phyloP scores from a whole-genome alignment of 306 rosid species.

The Quercus cerris region DNA sequence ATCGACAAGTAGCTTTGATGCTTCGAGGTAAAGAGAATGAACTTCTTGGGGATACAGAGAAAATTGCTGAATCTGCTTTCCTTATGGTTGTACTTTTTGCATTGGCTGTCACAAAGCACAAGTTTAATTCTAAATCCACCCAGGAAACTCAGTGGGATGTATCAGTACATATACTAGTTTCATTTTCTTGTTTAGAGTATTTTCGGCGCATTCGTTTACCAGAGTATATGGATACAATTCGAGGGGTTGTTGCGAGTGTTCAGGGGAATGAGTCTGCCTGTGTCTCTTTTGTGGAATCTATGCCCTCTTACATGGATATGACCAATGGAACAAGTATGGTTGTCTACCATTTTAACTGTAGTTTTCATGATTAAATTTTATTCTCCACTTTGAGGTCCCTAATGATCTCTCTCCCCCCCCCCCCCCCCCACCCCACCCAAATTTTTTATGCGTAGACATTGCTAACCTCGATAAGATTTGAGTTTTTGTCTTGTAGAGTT shows the following conservation, averaged over 20 bases:
- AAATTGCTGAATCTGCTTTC: constrained; percentile 82
- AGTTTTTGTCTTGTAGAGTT: constrained; percentile 31
- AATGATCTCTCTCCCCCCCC: neutral
- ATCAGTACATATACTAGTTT: constrained; percentile 62
- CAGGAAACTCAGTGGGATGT: constrained; percentile 48
- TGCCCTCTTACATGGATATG: constrained; percentile 71
- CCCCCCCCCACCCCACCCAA: neutral
- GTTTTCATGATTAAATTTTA: neutral
- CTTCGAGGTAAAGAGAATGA: constrained; percentile 50
- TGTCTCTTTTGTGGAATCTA: constrained; percentile 58
- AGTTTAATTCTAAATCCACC: constrained; percentile 46
- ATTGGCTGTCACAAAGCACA: constrained; percentile 72
- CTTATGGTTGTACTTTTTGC: constrained; percentile 90
- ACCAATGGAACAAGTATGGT: constrained; percentile 67
- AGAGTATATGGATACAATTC: constrained; percentile 86
- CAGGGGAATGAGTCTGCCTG: constrained; percentile 74
- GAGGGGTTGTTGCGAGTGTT: constrained; percentile 69
- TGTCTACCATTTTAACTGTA: neutral
- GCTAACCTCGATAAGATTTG: neutral
- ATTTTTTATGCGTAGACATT: neutral
- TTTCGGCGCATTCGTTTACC: constrained; percentile 87
- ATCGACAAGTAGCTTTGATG: constrained; percentile 52
- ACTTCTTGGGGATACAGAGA: constrained; percentile 55
- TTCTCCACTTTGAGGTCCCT: neutral
- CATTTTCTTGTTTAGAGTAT: constrained; percentile 85